A percentile compares a stretch with the other conserved stretches of the same genome.
These are phyloP conservation scores for Colletotrichum aenigma DNA, from an alignment of 2,329 filamentous ascomycete species.

Conservation along the genomic window DNA sequence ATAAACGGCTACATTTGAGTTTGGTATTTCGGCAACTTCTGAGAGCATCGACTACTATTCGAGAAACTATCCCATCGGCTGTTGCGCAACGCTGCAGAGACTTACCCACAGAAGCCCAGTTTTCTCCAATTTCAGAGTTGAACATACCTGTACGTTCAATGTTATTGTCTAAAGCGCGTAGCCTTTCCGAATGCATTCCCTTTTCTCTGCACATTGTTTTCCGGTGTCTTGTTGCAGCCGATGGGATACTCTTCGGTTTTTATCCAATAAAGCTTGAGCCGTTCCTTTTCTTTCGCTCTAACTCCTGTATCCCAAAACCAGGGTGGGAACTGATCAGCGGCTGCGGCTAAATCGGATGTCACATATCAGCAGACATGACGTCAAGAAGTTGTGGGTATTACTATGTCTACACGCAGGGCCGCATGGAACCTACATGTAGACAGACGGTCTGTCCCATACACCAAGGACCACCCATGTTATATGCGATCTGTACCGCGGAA, in stretches of 20 bases:
- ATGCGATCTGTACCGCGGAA: not conserved
- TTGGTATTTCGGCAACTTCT: not conserved
- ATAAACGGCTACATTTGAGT: not conserved
- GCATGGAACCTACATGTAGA: not conserved
- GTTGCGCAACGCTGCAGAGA: not conserved
- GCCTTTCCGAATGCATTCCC: not conserved
- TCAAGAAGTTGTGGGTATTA: not conserved
- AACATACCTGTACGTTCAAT: not conserved
- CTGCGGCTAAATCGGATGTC: not conserved
- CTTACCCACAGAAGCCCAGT: accelerated
- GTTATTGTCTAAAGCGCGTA: not conserved
- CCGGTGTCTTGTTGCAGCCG: not conserved
- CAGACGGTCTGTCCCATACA: not conserved
- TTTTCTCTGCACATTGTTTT: not conserved
- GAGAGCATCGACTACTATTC: not conserved
- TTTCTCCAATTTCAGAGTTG: not conserved
- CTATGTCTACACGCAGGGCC: not conserved
- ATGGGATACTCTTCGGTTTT: not conserved
- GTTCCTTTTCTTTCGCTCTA: not conserved
- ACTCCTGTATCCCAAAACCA: not conserved
- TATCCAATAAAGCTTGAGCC: not conserved
- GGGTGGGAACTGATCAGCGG: not conserved
- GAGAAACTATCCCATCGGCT: not conserved
- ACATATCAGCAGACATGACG: not conserved
- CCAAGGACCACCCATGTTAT: not conserved